These are phyloP conservation scores for Cyamopsis tetragonoloba DNA, from an alignment of 306 rosid species.

Conservation along the genomic window DNA sequence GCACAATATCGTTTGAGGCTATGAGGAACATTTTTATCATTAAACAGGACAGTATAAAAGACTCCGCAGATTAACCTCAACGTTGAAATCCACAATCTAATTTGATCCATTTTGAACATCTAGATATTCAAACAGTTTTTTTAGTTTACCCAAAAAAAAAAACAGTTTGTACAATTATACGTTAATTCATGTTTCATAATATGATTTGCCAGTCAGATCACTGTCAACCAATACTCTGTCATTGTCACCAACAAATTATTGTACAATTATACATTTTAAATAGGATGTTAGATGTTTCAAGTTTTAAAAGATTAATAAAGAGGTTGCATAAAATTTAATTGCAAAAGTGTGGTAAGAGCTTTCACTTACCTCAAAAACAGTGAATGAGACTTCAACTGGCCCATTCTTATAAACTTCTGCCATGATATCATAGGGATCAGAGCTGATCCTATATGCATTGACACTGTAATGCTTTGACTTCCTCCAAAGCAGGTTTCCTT, in stretches of 20 bases:
- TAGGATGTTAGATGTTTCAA: background rate
- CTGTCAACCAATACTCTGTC: background rate
- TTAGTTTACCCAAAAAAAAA: too few species aligned
- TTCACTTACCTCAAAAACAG: conserved; percentile 78
- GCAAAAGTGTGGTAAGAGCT: conserved; percentile 11
- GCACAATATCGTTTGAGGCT: background rate
- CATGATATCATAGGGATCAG: conserved; percentile 75
- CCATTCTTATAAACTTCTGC: conserved; percentile 87
- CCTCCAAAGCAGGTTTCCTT: conserved; percentile 69
- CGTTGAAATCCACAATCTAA: background rate
- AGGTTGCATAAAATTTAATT: conserved; percentile 16
- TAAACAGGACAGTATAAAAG: background rate
- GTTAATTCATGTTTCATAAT: background rate
- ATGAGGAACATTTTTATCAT: background rate
- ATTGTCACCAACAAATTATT: background rate
- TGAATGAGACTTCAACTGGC: conserved; percentile 88
- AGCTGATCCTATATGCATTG: conserved; percentile 53
- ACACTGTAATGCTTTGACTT: conserved; percentile 71
- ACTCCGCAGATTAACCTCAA: background rate
- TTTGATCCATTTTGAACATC: background rate
- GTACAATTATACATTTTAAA: background rate
- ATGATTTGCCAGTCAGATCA: background rate
- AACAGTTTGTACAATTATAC: background rate
- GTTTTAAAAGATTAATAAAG: background rate
- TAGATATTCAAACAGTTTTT: background rate